Evolutionary conservation across 768 basidiomycete genomes (phyloP).

Genomic region (Lentinus tigrinus): DNA sequence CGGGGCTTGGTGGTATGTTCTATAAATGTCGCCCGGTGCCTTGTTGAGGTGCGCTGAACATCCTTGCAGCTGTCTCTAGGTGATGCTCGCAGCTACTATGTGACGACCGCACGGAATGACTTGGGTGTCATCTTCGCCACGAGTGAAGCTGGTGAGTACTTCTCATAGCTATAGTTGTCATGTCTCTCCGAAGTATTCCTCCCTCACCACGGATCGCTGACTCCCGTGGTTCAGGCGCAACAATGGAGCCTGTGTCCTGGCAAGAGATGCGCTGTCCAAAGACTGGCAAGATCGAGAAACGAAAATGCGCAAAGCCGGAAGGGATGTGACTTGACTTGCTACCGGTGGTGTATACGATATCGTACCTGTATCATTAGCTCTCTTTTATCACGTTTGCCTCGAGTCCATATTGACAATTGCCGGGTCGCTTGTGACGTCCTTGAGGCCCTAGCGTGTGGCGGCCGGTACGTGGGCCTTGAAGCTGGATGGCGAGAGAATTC

Average conservation of each 20-base stretch:
- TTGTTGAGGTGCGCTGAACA: neutral
- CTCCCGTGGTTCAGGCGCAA: slow-evolving; percentile 51
- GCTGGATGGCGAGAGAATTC: too few species aligned
- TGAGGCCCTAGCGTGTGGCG: neutral
- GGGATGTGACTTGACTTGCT: slow-evolving; percentile 37
- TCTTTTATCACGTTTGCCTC: neutral
- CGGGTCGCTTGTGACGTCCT: neutral
- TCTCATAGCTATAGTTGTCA: too few species aligned
- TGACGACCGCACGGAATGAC: slow-evolving; percentile 88
- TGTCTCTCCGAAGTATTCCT: too few species aligned
- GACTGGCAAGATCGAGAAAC: slow-evolving; percentile 74
- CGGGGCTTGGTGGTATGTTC: slow-evolving; percentile 76
- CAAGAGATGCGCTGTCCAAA: slow-evolving; percentile 87
- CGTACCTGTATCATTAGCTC: neutral
- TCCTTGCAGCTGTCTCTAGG: slow-evolving; percentile 78
- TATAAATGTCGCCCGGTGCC: neutral
- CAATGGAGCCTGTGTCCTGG: slow-evolving; percentile 87
- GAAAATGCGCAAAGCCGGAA: slow-evolving; percentile 87
- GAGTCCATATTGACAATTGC: neutral
- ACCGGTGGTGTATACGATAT: neutral
- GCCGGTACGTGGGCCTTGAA: too few species aligned
- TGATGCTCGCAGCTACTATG: slow-evolving; percentile 88
- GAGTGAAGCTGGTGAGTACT: slow-evolving; percentile 73
- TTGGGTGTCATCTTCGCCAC: slow-evolving; percentile 90
- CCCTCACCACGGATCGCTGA: too few species aligned